phyloP scores from a whole-genome alignment of 2,329 filamentous ascomycete species.

The Aureobasidium sp. region DNA sequence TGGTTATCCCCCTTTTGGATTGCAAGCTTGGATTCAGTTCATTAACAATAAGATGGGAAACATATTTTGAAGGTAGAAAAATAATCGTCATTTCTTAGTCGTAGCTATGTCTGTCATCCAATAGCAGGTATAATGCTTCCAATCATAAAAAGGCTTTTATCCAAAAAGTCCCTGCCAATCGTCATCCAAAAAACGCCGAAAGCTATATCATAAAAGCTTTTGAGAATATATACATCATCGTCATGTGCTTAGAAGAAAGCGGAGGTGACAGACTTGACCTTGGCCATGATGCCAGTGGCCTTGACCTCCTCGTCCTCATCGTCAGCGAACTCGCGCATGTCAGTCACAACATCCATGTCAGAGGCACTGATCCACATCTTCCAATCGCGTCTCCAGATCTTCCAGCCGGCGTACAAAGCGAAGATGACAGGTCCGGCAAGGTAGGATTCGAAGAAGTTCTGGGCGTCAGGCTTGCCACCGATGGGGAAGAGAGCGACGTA shows the following conservation, averaged over 20 bases:
- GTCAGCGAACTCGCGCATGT: constrained; percentile 10
- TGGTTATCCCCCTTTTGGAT: neutral
- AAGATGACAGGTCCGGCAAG: constrained; percentile 18
- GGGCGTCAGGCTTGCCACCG: constrained; percentile 11
- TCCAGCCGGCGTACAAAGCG: constrained; percentile 18
- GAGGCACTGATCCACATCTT: constrained; percentile 13
- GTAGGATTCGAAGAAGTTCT: constrained; percentile 18
- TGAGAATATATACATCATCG: neutral
- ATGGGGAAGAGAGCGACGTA: constrained; percentile 15
- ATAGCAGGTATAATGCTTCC: neutral
- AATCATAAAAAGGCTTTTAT: constrained; percentile 1
- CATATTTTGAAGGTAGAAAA: neutral
- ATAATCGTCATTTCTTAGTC: neutral
- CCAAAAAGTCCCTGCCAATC: neutral
- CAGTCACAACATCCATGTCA: constrained; percentile 19
- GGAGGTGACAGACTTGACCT: neutral
- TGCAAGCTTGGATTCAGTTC: neutral
- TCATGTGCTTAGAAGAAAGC: constrained; percentile 1
- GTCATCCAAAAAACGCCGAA: neutral
- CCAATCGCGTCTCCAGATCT: constrained; percentile 16
- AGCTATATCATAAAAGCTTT: neutral
- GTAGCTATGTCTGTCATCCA: neutral
- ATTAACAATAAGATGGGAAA: neutral
- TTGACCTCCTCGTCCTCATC: neutral
- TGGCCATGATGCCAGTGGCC: neutral